phyloP scores from a whole-genome alignment of 495 filamentous ascomycete genomes.

The Parmelia sp. region DNA sequence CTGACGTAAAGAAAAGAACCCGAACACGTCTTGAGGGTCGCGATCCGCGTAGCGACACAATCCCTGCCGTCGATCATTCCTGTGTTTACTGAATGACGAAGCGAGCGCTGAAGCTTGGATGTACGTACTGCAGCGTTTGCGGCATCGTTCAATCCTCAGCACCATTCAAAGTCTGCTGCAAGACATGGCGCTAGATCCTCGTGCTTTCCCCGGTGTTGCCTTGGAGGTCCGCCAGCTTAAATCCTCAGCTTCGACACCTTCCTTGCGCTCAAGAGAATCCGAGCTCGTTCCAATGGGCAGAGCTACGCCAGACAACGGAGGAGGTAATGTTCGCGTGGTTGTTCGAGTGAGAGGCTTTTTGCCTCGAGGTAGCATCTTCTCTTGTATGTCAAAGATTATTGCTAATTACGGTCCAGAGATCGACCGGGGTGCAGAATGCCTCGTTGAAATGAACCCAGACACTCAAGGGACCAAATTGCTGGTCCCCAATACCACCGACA shows the following conservation, averaged over 20 bases:
- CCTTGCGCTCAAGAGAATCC: conserved; percentile 66
- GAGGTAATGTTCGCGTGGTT: conserved; percentile 90
- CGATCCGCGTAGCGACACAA: conserved; percentile 11
- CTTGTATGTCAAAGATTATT: conserved; percentile 4
- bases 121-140: conserved; percentile 40
- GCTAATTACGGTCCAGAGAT: conserved; percentile 53
- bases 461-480: conserved; percentile 77
- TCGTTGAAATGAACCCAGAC: conserved; percentile 82
- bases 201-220: conserved; percentile 47
- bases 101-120: conserved; percentile 21
- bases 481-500: conserved; percentile 55
- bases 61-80: conserved; percentile 22
- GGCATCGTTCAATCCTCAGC: conserved; percentile 34
- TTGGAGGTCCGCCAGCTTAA: conserved; percentile 39
- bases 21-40: conserved; percentile 1
- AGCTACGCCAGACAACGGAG: conserved; percentile 42
- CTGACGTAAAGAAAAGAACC: not conserved
- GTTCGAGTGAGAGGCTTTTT: conserved; percentile 88
- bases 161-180: conserved; percentile 26
- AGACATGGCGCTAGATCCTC: conserved; percentile 54
- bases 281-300: conserved; percentile 40
- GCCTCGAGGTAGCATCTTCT: conserved; percentile 61
- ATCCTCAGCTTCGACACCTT: conserved; percentile 57
- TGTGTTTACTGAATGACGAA: conserved; percentile 21
- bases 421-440: conserved; percentile 70